These are phyloP conservation scores for Hordeum marinum DNA, from an alignment of 176 grass and related monocot species.

Conservation along the genomic window DNA sequence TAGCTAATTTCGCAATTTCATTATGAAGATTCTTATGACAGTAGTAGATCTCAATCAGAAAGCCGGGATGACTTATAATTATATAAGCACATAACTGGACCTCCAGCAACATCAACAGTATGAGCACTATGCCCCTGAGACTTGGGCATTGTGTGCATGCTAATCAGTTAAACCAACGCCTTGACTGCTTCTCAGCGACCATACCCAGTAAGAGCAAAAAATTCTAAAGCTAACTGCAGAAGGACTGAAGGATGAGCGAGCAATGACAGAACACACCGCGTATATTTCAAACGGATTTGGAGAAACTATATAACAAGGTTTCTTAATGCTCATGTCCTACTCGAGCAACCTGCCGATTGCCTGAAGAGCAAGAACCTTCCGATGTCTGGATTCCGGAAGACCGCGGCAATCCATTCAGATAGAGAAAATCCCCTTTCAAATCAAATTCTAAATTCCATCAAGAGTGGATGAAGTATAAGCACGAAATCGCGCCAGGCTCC, in stretches of 20 bases:
- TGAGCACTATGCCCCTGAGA: background rate
- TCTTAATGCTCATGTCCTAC: background rate
- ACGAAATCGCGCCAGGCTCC: slow-evolving; percentile 1
- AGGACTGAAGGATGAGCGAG: background rate
- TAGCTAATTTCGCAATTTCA: background rate
- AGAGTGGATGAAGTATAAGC: background rate
- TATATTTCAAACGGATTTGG: background rate
- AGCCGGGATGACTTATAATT: background rate
- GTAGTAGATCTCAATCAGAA: background rate
- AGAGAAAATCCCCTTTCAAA: background rate
- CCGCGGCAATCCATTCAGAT: background rate
- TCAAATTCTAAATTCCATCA: background rate
- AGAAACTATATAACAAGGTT: background rate
- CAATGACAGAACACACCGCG: background rate
- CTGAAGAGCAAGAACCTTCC: background rate
- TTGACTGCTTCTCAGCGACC: slow-evolving; percentile 10
- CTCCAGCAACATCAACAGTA: background rate
- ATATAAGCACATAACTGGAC: background rate
- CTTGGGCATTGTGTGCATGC: background rate
- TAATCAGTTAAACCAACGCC: background rate
- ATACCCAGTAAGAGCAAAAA: background rate
- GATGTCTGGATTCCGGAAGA: background rate
- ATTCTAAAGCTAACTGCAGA: background rate
- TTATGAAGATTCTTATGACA: background rate
- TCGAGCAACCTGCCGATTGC: background rate